Percentiles rank a stretch among this genome's conserved stretches.
Evolutionary conservation across 2,329 filamentous ascomycete genomes (phyloP).

Genomic region (Dothideomycetidae sp.): DNA sequence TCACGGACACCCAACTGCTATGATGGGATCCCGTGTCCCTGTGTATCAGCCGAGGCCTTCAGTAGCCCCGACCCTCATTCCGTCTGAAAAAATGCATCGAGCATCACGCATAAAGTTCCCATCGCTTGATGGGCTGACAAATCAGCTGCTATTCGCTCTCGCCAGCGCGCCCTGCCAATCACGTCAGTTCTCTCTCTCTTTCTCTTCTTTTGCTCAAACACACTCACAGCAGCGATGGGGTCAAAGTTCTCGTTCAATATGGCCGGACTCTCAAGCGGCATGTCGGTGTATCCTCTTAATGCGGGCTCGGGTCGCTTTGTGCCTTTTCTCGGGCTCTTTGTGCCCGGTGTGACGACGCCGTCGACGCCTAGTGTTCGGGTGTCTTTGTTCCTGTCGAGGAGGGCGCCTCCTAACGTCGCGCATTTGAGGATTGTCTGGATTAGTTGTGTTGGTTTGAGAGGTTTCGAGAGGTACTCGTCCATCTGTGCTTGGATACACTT

Average conservation of each 20-base stretch:
- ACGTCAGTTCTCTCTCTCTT: not conserved
- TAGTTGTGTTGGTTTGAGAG: conserved; percentile 88
- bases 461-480: conserved; percentile 97
- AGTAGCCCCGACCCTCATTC: too few relatives aligned
- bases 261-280: conserved; percentile 51
- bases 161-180: conserved; percentile 4
- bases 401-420: conserved; percentile 72
- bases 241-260: conserved; percentile 45
- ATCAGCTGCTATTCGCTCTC: conserved; percentile 7
- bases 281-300: conserved; percentile 57
- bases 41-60: too few relatives aligned
- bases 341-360: conserved; percentile 1
- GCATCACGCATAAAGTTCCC: not conserved
- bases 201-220: not conserved
- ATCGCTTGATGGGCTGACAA: too few relatives aligned
- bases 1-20: too few relatives aligned
- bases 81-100: not conserved
- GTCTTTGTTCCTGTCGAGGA: conserved; percentile 60
- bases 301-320: conserved; percentile 24
- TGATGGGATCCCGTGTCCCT: too few relatives aligned
- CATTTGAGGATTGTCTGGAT: conserved; percentile 97
- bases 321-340: conserved; percentile 8
- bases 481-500: conserved; percentile 98
- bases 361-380: conserved; percentile 16
- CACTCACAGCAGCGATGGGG: conserved; percentile 7